Evolutionary conservation across 1,284 basidiomycete species (phyloP).

Genomic region (Heterobasidion occidentale): DNA sequence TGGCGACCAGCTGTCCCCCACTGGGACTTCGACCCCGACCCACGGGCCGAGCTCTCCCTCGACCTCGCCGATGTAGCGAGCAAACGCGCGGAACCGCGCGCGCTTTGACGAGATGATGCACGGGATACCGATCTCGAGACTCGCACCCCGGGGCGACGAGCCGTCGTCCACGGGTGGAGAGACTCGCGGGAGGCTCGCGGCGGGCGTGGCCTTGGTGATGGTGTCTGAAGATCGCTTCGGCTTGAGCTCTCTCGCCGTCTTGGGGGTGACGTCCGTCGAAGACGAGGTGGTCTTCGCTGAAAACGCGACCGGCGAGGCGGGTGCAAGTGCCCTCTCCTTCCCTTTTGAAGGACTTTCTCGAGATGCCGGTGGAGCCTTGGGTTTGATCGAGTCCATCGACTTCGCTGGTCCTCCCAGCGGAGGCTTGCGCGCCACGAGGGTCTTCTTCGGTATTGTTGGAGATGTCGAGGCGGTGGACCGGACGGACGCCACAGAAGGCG

Average conservation of each 20-base stretch:
- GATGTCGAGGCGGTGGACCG: conserved; percentile 24
- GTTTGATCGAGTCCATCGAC: not conserved
- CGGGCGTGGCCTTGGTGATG: conserved; percentile 20
- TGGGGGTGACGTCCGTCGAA: conserved; percentile 17
- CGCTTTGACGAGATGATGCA: conserved; percentile 84
- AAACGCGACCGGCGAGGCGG: conserved; percentile 1
- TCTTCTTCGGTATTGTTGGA: conserved; percentile 21
- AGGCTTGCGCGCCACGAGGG: conserved; percentile 11
- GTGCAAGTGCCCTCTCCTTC: conserved; percentile 15
- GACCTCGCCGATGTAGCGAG: conserved; percentile 83
- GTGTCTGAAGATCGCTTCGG: conserved; percentile 30
- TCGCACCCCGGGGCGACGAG: conserved; percentile 42
- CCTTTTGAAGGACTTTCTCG: conserved; percentile 14
- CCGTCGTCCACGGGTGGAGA: not conserved
- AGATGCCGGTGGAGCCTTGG: conserved; percentile 1
- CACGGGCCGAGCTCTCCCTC: conserved; percentile 75
- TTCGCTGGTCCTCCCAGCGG: not conserved
- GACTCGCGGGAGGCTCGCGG: conserved; percentile 5
- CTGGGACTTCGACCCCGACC: conserved; percentile 88
- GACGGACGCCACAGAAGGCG: conserved; percentile 22
- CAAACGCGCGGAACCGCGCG: conserved; percentile 79
- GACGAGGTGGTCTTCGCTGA: not conserved
- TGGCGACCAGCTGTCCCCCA: conserved; percentile 47
- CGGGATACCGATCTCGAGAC: conserved; percentile 82
- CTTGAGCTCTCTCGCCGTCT: conserved; percentile 16